phyloP scores from a whole-genome alignment of 2,329 filamentous ascomycete genomes.

The Pseudofabraea citricarpa region DNA sequence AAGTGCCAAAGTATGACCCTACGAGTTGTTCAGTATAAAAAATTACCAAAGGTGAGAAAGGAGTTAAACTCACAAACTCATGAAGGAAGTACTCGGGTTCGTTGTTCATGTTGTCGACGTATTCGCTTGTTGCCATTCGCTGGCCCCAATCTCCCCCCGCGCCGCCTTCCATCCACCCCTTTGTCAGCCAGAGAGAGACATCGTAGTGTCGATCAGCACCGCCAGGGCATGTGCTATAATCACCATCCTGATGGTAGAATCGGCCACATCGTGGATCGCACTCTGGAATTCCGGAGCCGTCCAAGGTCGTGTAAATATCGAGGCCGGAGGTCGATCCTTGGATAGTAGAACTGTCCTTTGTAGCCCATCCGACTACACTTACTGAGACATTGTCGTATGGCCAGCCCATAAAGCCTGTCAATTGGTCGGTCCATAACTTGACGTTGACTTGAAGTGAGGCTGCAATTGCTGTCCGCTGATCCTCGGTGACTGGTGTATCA shows the following conservation, averaged over 20 bases:
- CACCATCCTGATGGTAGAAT: slow-evolving; percentile 38
- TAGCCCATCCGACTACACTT: slow-evolving; percentile 39
- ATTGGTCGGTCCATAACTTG: slow-evolving; percentile 36
- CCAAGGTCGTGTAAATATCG: slow-evolving; percentile 36
- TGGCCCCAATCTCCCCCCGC: slow-evolving; percentile 45
- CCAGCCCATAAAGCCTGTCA: slow-evolving; percentile 40
- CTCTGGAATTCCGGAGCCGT: slow-evolving; percentile 35
- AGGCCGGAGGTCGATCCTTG: slow-evolving; percentile 31
- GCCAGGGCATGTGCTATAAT: slow-evolving; percentile 35
- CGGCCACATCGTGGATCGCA: slow-evolving; percentile 37
- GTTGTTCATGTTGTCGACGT: slow-evolving; percentile 34
- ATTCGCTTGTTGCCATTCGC: slow-evolving; percentile 35
- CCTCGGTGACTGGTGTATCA: slow-evolving; percentile 29
- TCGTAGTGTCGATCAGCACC: slow-evolving; percentile 38
- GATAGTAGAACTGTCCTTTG: slow-evolving; percentile 31
- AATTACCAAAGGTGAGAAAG: no score
- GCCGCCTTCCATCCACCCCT: slow-evolving; percentile 37
- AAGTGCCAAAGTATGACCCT: slow-evolving; percentile 37
- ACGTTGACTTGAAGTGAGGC: slow-evolving; percentile 30
- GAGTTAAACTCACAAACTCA: slow-evolving; percentile 26
- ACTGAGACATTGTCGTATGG: slow-evolving; percentile 35
- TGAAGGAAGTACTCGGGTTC: slow-evolving; percentile 42
- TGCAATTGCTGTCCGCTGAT: slow-evolving; percentile 33
- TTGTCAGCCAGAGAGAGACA: slow-evolving; percentile 42
- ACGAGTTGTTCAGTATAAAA: neutral